A percentile compares a stretch with the other conserved stretches of the same genome.
Conservation (phyloP, 1,139 yeast genomes). For the Citeromyces siamensis region DNA sequence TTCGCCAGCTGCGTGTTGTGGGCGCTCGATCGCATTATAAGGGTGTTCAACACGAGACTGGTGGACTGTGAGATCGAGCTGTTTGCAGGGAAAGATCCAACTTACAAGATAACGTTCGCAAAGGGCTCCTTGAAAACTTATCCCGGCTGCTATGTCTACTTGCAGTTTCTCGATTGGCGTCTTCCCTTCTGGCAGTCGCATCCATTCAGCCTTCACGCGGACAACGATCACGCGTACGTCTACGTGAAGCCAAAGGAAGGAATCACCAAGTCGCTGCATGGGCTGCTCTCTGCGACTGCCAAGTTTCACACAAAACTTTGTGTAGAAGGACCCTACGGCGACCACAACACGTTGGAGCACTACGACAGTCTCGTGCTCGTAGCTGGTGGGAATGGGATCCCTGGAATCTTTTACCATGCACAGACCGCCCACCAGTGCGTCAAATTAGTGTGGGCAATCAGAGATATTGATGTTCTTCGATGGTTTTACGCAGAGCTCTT, state of each 20-base stretch:
- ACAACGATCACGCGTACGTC: conserved; percentile 13
- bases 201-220: conserved; percentile 21
- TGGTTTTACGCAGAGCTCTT: conserved; percentile 41
- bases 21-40: conserved; percentile 28
- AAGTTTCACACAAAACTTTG: conserved; percentile 21
- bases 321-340: conserved; percentile 37
- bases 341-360: conserved; percentile 21
- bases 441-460: conserved; percentile 38
- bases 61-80: background rate
- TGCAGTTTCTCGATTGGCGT: conserved; percentile 22
- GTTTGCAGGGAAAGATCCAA: conserved; percentile 15
- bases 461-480: conserved; percentile 27
- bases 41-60: conserved; percentile 19
- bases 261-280: conserved; percentile 20
- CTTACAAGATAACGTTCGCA: conserved; percentile 27
- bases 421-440: conserved; percentile 21
- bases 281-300: conserved; percentile 10
- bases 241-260: conserved; percentile 25
- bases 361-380: conserved; percentile 25
- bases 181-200: conserved; percentile 25
- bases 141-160: conserved; percentile 37
- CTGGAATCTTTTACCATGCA: conserved; percentile 31
- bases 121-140: conserved; percentile 28
- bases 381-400: conserved; percentile 38
- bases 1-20: conserved; percentile 30